Base-by-base conservation (phyloP, 345 rosid species). In the Aegle marmelos region DNA sequence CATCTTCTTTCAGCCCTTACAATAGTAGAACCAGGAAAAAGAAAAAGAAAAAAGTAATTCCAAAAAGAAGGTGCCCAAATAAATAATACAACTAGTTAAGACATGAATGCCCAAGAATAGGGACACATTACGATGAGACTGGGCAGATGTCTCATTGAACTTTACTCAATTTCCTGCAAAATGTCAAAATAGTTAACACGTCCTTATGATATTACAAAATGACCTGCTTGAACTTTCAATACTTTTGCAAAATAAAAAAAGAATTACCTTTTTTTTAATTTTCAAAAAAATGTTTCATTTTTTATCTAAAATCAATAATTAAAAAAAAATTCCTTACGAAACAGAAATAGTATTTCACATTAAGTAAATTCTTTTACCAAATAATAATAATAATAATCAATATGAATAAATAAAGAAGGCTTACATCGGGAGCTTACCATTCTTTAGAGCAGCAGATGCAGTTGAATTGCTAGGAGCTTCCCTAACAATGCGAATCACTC, bases 401-500 rank as follows among this genome's bases (percentile, higher is more conserved):
- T 11, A 61, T 5, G 13, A 50, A 75, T 28, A 28, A 19, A 69
- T 10, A 41, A 24, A 74, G 33, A 60, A 65, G 73, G 24, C 66
- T 30, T 58, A 25, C 24, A 59, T 24, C 13, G 57, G 62, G 30
- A 83, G 67, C 86, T 77, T 80, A 89, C 98, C 95, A 50, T 77
- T 85, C 74, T 79, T 85, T 77, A 94, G 82, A 79, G 86, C 86
- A 86, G 90, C 78, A 82, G 92, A 81, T 72, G 98, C 96, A 86
- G 88, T 78, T 27, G 92, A 84, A 85, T 87, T 89, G 85, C 89
- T 91, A 65, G 93, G 70, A 79, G 95, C 89, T 72, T 81, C 87
- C 85, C 77, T 91, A 76, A 93, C 86, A 60, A 90, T 84, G 21
- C 72, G 82, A 79, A 93, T 92, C 59, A 95, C 92, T 58, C 80